These are phyloP conservation scores for Agaricus blazei DNA, from an alignment of 768 basidiomycete species.

Conservation along the genomic window DNA sequence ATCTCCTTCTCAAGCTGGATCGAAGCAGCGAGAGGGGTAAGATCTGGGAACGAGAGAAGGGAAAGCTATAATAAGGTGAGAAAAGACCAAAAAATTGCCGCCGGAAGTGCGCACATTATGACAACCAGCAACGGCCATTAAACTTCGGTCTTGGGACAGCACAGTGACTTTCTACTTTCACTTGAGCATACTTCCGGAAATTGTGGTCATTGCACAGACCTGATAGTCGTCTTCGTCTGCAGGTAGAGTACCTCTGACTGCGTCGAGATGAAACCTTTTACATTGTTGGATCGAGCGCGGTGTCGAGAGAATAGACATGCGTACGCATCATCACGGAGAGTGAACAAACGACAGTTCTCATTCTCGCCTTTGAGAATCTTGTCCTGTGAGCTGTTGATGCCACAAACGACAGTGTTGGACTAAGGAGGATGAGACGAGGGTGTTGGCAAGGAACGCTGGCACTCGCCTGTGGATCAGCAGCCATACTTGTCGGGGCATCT, in stretches of 20 bases:
- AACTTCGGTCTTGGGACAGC: constrained; percentile 61
- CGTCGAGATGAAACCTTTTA: not conserved
- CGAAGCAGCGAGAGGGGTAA: constrained; percentile 41
- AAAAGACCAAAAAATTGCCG: not conserved
- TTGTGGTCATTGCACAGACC: constrained; percentile 36
- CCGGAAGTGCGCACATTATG: constrained; percentile 47
- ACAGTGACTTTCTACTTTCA: constrained; percentile 75
- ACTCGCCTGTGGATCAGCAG: constrained; percentile 55
- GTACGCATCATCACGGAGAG: constrained; percentile 54
- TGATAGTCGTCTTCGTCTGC: constrained; percentile 78
- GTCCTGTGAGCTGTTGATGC: constrained; percentile 76
- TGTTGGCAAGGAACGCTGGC: not conserved
- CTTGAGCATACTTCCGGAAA: constrained; percentile 5
- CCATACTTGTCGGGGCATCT: constrained; percentile 97
- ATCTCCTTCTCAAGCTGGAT: constrained; percentile 72
- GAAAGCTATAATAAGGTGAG: constrained; percentile 40
- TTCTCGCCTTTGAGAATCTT: constrained; percentile 64
- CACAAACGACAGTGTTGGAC: constrained; percentile 65
- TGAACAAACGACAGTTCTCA: constrained; percentile 79
- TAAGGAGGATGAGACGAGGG: constrained; percentile 14
- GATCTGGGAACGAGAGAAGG: constrained; percentile 59
- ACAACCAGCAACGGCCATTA: constrained; percentile 70
- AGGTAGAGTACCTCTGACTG: constrained; percentile 51
- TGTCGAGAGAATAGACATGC: constrained; percentile 14
- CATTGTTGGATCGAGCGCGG: not conserved